phyloP scores from a whole-genome alignment of 2,329 filamentous ascomycete genomes.

The Mollisia scopiformis region DNA sequence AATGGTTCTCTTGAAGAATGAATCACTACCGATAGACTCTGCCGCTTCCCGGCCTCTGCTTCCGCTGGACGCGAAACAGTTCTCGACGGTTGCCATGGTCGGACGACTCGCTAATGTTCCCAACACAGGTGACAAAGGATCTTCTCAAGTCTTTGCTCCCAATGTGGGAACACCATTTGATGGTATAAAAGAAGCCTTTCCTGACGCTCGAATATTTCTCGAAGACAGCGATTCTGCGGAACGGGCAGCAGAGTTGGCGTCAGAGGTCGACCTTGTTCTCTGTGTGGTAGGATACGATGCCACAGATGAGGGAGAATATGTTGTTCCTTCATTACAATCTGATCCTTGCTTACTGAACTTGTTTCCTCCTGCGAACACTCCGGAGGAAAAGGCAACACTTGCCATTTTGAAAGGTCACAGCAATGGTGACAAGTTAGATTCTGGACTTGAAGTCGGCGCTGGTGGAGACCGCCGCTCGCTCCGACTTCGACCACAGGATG shows the following conservation, averaged over 20 bases:
- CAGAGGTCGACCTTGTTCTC: slow-evolving; percentile 10
- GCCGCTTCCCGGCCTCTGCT: slow-evolving; percentile 4
- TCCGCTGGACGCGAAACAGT: slow-evolving; percentile 2
- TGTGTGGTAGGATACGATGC: slow-evolving; percentile 14
- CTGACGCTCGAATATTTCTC: neutral
- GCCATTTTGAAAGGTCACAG: neutral
- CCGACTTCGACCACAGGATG: slow-evolving; percentile 9
- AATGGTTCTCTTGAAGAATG: too few relatives aligned
- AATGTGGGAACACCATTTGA: slow-evolving; percentile 13
- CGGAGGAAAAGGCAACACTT: slow-evolving; percentile 5
- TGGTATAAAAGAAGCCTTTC: slow-evolving; percentile 10
- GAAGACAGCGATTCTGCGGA: slow-evolving; percentile 8
- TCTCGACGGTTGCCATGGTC: slow-evolving; percentile 6
- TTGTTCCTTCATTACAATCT: slow-evolving; percentile 5
- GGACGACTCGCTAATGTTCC: slow-evolving; percentile 2
- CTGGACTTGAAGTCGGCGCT: neutral
- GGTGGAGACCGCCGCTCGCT: slow-evolving; percentile 14
- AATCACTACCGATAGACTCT: too few relatives aligned
- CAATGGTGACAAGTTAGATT: neutral
- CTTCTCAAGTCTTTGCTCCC: slow-evolving; percentile 13
- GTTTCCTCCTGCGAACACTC: slow-evolving; percentile 10
- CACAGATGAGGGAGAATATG: slow-evolving; percentile 16
- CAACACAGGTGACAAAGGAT: slow-evolving; percentile 16
- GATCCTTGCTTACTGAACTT: slow-evolving; percentile 5
- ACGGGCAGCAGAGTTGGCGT: slow-evolving; percentile 3